Percentiles rank a stretch among this genome's conserved stretches.
phyloP scores from a whole-genome alignment of 345 rosid species.

The Hibiscus tridactylites region DNA sequence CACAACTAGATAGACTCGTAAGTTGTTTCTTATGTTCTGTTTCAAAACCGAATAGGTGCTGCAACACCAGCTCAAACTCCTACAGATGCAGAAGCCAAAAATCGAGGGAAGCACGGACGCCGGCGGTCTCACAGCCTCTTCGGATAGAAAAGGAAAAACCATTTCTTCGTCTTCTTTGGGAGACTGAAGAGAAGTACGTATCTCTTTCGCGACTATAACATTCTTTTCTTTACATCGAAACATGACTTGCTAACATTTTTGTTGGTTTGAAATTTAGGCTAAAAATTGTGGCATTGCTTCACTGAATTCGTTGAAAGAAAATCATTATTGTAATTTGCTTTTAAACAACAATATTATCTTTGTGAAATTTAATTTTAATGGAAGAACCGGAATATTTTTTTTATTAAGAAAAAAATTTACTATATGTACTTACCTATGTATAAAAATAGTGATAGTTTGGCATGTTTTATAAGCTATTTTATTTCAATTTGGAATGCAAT shows the following conservation, averaged over 20 bases:
- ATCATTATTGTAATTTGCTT: neutral
- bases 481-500: too few species aligned
- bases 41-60: conserved; percentile 20
- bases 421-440: too few species aligned
- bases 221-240: neutral
- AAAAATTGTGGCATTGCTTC: neutral
- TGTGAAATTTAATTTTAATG: too few species aligned
- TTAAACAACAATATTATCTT: too few species aligned
- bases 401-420: too few species aligned
- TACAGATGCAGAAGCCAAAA: conserved; percentile 23
- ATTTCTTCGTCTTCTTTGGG: conserved; percentile 13
- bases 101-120: conserved; percentile 10
- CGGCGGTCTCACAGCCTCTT: conserved; percentile 5
- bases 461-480: too few species aligned
- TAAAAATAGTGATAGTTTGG: too few species aligned
- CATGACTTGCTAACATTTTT: neutral
- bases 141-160: conserved; percentile 36
- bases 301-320: neutral
- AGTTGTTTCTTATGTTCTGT: neutral
- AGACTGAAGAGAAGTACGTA: conserved; percentile 14
- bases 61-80: conserved; percentile 30
- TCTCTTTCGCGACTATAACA: neutral
- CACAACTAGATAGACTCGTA: too few species aligned
- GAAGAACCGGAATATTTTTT: too few species aligned
- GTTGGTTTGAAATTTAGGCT: neutral